A percentile compares a stretch with the other conserved stretches of the same genome.
These are phyloP conservation scores for Trichoderma gracile DNA, from an alignment of 2,329 filamentous ascomycete species.

Conservation along the genomic window DNA sequence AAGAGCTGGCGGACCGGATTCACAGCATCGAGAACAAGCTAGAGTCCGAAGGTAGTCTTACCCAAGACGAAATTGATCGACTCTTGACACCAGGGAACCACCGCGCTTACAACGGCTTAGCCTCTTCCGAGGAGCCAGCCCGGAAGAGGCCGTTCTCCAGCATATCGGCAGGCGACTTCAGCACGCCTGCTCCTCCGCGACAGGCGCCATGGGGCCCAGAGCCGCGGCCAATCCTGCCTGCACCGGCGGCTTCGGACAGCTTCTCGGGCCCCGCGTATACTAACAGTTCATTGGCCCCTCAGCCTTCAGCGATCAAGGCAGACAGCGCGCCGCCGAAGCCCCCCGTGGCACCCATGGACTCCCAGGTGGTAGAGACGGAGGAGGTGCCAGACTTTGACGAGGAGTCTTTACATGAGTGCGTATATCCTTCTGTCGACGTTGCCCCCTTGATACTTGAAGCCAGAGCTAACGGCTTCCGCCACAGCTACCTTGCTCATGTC, in stretches of 20 bases:
- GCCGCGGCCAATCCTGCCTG: conserved; percentile 47
- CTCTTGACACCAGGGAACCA: conserved; percentile 41
- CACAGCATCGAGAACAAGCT: conserved; percentile 81
- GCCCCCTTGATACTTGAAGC: neutral
- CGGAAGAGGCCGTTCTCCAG: conserved; percentile 53
- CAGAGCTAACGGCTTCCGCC: neutral
- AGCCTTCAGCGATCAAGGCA: conserved; percentile 44
- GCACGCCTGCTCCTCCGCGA: conserved; percentile 45
- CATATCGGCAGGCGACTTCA: conserved; percentile 47
- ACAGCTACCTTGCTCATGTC: conserved; percentile 63
- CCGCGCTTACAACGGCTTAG: conserved; percentile 35
- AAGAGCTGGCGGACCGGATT: conserved; percentile 83
- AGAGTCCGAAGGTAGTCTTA: conserved; percentile 50
- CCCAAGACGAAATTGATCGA: conserved; percentile 50
- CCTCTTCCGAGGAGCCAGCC: conserved; percentile 34
- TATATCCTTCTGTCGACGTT: neutral
- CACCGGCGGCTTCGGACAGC: conserved; percentile 40
- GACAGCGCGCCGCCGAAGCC: conserved; percentile 42
- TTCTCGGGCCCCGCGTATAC: conserved; percentile 39
- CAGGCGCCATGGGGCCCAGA: conserved; percentile 52
- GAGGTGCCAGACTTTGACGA: conserved; percentile 46
- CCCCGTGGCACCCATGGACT: conserved; percentile 40
- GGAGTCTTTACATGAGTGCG: conserved; percentile 49
- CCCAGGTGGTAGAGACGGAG: conserved; percentile 38
- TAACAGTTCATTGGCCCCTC: conserved; percentile 49